Base-by-base conservation (phyloP, 495 filamentous ascomycete genomes). In the Aspergillus biplanus region DNA sequence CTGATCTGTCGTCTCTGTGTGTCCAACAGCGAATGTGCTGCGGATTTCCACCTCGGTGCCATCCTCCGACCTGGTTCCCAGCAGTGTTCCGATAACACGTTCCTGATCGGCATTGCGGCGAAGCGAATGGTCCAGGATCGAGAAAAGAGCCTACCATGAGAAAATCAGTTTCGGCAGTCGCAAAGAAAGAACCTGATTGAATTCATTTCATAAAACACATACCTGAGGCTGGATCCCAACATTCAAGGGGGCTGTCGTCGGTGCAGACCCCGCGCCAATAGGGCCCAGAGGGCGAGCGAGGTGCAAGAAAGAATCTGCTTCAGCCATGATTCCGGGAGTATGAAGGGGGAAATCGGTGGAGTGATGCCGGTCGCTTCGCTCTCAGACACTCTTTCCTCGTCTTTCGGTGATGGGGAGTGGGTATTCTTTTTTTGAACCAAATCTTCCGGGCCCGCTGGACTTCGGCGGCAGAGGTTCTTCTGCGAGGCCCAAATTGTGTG, bases 1-100 rank as follows among this genome's bases (percentile, higher is more conserved):
- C 77, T 99, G 95, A 78, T 99, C 95, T 73, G 93, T 89, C 70
- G 92, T 96, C 82, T 99, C 95, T 61, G 93, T 97, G 82, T 99
- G 95, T 61, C 93, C 92, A 67, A 99, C 95, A 59, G 96, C 96
- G 75, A 98, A 99, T 78, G 91, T 92, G 76, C 92, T 93, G 67
- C 91, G 86, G 71, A 99, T 93, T 81, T 93, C 91, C 69, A 95
- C 92, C 79, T 97, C 94, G 77, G 88, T 90, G 75, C 93, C 94
- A 84, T 99, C 95, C 78, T 99, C 95, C 71, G 88, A 92, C 69
- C 95, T 89, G 64, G 88, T 87, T 73, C 95, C 95, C 55, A 99
- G 86, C 53, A 99, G 85, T 31, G 95, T 97, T 70, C 95, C 95
- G 71, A 99, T 98, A 58, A 98, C 95, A 69, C 95, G 89, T 61